Evolutionary conservation across 1,139 yeast species (phyloP), one percentile per base, ranked within the genome.

Genomic region (Candida sojae): DNA sequence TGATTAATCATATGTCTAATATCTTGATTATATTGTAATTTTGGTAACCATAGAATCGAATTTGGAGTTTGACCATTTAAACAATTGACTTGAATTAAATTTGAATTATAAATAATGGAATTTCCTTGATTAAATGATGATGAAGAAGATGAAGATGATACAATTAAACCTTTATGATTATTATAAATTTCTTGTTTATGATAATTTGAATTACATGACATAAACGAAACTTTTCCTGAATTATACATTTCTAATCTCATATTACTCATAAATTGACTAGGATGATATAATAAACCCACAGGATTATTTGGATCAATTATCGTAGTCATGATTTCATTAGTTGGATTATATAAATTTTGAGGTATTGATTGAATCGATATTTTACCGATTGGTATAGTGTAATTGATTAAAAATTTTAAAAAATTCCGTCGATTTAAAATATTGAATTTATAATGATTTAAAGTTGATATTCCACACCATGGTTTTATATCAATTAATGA

Each of bases 391-490:
- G 46, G 42, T 13, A 43, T 29, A 11, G 42, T 21, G 13, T 36
- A 36, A 37, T 17, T 43, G 23, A 25, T 34, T 17, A 13, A 36
- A 26, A 33, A 36, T 8, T 26, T 26, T 28, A 7, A 17, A 12
- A 13, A 33, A 13, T 6, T 28, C 13, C 29, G 12, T 10, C 21
- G 25, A 10, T 21, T 26, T 21, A 11, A 31, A 23, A 8, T 21
- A 32, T 21, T 12, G 5, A 43, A n/a, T 11, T 48, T 51, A 3
- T 42, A 48, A 39, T 51, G 49, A 32, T 51, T 59, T 9, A 61
- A 41, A 5, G 62, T 62, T 28, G 54, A 57, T 25, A 54, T 54
- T 2, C 68, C 69, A 53, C 69, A 65, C 67, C 67, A 64, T 2
- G 67, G 66, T 40, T 46, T 47, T 34, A 51, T 26, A 33, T 39